phyloP scores from a whole-genome alignment of 2,329 filamentous ascomycete species.

The Sporothrix globosa region DNA sequence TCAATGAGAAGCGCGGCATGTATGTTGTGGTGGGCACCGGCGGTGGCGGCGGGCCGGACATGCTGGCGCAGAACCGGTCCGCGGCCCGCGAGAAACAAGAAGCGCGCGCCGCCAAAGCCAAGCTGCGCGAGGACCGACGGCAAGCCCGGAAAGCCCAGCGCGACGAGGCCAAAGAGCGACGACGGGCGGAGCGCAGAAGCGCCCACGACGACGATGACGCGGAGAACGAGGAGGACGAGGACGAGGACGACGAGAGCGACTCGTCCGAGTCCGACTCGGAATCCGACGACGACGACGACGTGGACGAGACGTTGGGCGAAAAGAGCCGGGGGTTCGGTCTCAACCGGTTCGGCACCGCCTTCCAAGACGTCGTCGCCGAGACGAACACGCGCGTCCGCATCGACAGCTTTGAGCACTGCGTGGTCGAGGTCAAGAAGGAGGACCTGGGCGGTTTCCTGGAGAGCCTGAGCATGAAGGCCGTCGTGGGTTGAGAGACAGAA shows the following conservation, averaged over 20 bases:
- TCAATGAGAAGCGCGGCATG: constrained; percentile 83
- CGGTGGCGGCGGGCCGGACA: constrained; percentile 77
- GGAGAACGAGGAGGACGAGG: constrained; percentile 12
- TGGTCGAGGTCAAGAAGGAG: constrained; percentile 97
- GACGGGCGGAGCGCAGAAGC: constrained; percentile 49
- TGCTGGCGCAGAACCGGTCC: constrained; percentile 66
- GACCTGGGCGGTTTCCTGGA: constrained; percentile 90
- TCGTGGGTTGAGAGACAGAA: constrained; percentile 59
- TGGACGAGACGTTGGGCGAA: constrained; percentile 52
- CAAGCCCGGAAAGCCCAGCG: constrained; percentile 60
- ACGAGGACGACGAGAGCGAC: constrained; percentile 41
- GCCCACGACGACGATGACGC: not conserved
- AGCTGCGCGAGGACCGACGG: constrained; percentile 61
- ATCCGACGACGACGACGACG: constrained; percentile 40
- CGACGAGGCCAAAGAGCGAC: constrained; percentile 65
- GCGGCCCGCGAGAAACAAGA: constrained; percentile 65
- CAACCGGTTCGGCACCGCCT: constrained; percentile 92
- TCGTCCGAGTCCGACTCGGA: constrained; percentile 45
- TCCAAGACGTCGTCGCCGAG: constrained; percentile 91
- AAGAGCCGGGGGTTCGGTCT: constrained; percentile 63
- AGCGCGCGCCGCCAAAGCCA: constrained; percentile 66
- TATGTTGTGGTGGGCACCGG: constrained; percentile 94
- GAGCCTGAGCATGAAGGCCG: constrained; percentile 85
- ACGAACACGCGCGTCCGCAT: constrained; percentile 88
- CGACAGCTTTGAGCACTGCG: constrained; percentile 96